Evolutionary conservation across 2,329 filamentous ascomycete genomes (phyloP).

Genomic region (Colletotrichum agaves): DNA sequence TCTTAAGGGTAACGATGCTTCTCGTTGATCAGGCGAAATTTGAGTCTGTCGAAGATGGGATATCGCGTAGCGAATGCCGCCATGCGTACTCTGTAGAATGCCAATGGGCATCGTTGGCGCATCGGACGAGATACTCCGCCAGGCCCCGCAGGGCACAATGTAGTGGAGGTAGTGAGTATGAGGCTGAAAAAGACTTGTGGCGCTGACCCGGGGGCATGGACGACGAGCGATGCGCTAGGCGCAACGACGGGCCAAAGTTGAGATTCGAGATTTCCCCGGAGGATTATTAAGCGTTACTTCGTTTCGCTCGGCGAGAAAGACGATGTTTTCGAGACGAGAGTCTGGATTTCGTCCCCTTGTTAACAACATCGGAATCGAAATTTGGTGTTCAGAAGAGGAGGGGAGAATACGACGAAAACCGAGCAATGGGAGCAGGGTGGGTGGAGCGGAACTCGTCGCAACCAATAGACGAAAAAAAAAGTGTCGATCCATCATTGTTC

Average conservation of each 20-base stretch:
- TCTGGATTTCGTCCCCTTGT: no score
- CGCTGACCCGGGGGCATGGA: constrained; percentile 26
- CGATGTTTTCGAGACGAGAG: no score
- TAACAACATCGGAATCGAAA: background rate
- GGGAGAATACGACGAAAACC: background rate
- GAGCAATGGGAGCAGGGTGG: background rate
- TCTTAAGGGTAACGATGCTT: background rate
- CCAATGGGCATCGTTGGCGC: background rate
- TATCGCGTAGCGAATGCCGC: background rate
- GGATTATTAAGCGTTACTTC: background rate
- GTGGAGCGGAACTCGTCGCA: constrained; percentile 9
- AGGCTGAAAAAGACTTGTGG: constrained; percentile 27
- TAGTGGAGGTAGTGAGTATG: no score
- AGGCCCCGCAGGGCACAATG: background rate
- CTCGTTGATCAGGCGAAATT: background rate
- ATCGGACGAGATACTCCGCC: constrained; percentile 32
- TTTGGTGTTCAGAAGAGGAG: no score
- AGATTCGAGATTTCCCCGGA: no score
- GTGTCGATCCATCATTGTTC: constrained; percentile 24
- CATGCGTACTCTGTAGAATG: background rate
- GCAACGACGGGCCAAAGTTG: constrained; percentile 3
- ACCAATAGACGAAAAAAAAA: background rate
- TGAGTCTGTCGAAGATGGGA: background rate
- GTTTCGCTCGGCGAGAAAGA: background rate
- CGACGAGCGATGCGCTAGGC: background rate